Evolutionary conservation across 1,139 yeast genomes (phyloP).

Genomic region (Pichia kudriavzevii): DNA sequence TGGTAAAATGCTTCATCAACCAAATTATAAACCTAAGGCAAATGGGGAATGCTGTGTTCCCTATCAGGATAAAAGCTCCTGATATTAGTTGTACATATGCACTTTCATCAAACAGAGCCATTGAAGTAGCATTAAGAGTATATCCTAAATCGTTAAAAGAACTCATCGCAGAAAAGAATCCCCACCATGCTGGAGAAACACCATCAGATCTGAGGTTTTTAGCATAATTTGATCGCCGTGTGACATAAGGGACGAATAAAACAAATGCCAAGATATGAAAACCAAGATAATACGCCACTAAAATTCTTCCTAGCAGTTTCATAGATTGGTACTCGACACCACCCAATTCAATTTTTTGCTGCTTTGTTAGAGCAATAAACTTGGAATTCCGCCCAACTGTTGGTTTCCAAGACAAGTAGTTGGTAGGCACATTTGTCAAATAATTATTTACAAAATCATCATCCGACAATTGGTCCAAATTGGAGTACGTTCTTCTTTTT

Average conservation of each 20-base stretch:
- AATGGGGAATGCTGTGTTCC: conserved; percentile 91
- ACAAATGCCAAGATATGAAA: conserved; percentile 57
- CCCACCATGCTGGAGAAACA: conserved; percentile 84
- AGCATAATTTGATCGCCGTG: conserved; percentile 36
- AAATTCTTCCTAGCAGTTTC: conserved; percentile 62
- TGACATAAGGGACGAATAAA: conserved; percentile 63
- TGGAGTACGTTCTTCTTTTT: conserved; percentile 9
- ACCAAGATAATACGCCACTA: conserved; percentile 65
- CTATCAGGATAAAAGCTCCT: conserved; percentile 70
- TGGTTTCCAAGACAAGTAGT: conserved; percentile 83
- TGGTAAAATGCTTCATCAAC: conserved; percentile 62
- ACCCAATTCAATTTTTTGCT: conserved; percentile 88
- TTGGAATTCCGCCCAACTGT: conserved; percentile 94
- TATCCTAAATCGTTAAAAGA: conserved; percentile 80
- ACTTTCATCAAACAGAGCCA: conserved; percentile 56
- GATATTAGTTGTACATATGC: conserved; percentile 57
- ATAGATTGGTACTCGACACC: conserved; percentile 95
- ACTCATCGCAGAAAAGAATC: conserved; percentile 70
- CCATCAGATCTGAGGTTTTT: conserved; percentile 44
- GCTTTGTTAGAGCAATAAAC: conserved; percentile 71
- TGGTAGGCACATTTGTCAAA: conserved; percentile 14
- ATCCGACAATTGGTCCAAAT: conserved; percentile 18
- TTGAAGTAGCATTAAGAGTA: conserved; percentile 73
- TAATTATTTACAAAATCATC: conserved; percentile 22
- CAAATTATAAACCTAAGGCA: conserved; percentile 73